A percentile compares a stretch with the other conserved stretches of the same genome.
phyloP scores from a whole-genome alignment of 1,284 basidiomycete genomes.

The Porodaedalea pini region DNA sequence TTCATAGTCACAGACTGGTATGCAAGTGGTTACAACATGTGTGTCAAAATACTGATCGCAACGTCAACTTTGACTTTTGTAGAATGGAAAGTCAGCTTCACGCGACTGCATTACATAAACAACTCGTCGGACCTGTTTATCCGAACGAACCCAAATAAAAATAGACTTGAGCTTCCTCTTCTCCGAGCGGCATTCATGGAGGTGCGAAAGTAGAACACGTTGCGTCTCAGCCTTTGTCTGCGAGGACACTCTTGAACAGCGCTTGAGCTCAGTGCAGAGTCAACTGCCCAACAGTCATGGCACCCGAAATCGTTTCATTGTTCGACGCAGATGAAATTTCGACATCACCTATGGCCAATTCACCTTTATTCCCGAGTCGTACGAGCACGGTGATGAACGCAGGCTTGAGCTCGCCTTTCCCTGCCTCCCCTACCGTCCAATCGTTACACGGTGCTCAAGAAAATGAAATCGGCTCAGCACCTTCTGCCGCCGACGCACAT shows the following conservation, averaged over 20 bases:
- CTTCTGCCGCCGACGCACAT: background rate
- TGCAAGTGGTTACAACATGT: too few relatives aligned
- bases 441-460: background rate
- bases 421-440: background rate
- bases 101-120: background rate
- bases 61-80: too few relatives aligned
- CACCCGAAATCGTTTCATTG: too few relatives aligned
- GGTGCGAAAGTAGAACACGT: background rate
- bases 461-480: background rate
- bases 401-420: background rate
- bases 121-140: background rate
- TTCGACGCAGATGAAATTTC: too few relatives aligned
- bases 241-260: background rate
- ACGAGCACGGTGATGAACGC: slow-evolving; percentile 1
- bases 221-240: background rate
- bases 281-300: too few relatives aligned
- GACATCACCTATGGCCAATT: background rate
- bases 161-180: background rate
- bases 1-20: too few relatives aligned
- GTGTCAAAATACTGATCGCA: too few relatives aligned
- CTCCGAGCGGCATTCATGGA: background rate
- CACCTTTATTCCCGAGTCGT: background rate
- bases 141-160: background rate
- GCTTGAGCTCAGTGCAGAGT: too few relatives aligned
- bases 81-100: too few relatives aligned